Evolutionary conservation across 768 basidiomycete genomes (phyloP).

Genomic region (Boletus sensibilis): DNA sequence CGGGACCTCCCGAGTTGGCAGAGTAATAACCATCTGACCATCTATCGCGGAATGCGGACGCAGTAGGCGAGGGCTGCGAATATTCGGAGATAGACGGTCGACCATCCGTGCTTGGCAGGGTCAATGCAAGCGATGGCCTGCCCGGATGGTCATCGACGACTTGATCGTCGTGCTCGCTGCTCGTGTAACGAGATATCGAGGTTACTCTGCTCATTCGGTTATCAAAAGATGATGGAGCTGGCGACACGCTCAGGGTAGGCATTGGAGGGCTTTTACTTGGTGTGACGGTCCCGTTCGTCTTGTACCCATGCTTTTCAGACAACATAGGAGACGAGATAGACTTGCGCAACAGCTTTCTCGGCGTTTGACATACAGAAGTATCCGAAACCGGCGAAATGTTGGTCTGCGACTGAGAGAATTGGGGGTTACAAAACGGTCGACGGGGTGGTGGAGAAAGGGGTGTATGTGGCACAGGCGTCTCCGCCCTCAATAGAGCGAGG

Average conservation of each 20-base stretch:
- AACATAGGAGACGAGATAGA: slow-evolving; percentile 55
- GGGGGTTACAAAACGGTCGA: slow-evolving; percentile 39
- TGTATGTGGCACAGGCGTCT: slow-evolving; percentile 62
- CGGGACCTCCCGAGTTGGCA: slow-evolving; percentile 21
- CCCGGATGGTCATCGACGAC: slow-evolving; percentile 27
- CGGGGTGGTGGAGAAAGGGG: slow-evolving; percentile 69
- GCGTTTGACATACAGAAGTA: slow-evolving; percentile 5
- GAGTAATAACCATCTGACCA: slow-evolving; percentile 36
- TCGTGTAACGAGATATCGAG: slow-evolving; percentile 32
- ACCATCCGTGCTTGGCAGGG: slow-evolving; percentile 38
- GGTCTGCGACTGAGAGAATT: slow-evolving; percentile 60
- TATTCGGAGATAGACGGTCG: slow-evolving; percentile 65
- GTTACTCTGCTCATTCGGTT: slow-evolving; percentile 29
- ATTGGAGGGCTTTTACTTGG: slow-evolving; percentile 45
- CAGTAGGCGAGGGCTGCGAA: slow-evolving; percentile 71
- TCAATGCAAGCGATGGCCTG: slow-evolving; percentile 52
- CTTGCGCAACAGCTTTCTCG: slow-evolving; percentile 39
- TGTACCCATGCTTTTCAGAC: slow-evolving; percentile 42
- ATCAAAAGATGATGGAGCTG: slow-evolving; percentile 24
- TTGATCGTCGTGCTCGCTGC: slow-evolving; percentile 41
- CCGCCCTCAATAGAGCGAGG: slow-evolving; percentile 54
- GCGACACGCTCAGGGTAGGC: slow-evolving; percentile 34
- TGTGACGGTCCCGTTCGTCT: slow-evolving; percentile 27
- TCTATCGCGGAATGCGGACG: slow-evolving; percentile 75
- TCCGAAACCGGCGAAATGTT: slow-evolving; percentile 36